phyloP scores from a whole-genome alignment of 177 flowering plant species.

The Telopea speciosissima region DNA sequence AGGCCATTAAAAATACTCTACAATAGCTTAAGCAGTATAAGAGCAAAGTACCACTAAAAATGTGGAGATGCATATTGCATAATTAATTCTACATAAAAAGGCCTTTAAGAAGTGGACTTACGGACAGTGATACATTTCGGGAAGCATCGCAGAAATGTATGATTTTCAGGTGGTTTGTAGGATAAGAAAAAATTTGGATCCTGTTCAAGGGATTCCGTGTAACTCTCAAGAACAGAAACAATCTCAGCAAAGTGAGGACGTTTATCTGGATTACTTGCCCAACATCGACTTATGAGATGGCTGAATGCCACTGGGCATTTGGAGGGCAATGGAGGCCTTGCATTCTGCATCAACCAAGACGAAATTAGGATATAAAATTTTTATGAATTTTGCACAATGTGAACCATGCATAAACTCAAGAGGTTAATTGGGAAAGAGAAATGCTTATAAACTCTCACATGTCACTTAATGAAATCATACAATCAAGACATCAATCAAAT shows the following conservation, averaged over 20 bases:
- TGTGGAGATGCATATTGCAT: not conserved
- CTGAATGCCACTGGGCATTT: conserved; percentile 56
- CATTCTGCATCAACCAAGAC: conserved; percentile 56
- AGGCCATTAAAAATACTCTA: no score
- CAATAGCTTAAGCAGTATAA: no score
- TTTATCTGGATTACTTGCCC: conserved; percentile 73
- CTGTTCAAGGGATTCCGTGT: conserved; percentile 41
- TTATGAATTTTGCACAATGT: not conserved
- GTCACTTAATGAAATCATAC: not conserved
- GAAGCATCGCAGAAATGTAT: conserved; percentile 32
- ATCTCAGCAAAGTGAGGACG: conserved; percentile 85
- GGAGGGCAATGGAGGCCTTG: conserved; percentile 75
- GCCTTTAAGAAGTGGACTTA: conserved; percentile 24
- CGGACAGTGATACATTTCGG: conserved; percentile 37
- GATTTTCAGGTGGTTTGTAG: conserved; percentile 35
- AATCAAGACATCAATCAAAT: not conserved
- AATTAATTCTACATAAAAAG: conserved; percentile 7
- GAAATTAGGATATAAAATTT: not conserved
- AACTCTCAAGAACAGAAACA: conserved; percentile 55
- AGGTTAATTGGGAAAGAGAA: not conserved
- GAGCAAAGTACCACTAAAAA: no score
- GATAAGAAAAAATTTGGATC: conserved; percentile 69
- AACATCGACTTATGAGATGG: conserved; percentile 67
- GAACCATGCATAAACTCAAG: not conserved
- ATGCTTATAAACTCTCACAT: not conserved